Base-by-base conservation (phyloP, 371 early-diverging fungal species). In the Mortierella sp. region DNA sequence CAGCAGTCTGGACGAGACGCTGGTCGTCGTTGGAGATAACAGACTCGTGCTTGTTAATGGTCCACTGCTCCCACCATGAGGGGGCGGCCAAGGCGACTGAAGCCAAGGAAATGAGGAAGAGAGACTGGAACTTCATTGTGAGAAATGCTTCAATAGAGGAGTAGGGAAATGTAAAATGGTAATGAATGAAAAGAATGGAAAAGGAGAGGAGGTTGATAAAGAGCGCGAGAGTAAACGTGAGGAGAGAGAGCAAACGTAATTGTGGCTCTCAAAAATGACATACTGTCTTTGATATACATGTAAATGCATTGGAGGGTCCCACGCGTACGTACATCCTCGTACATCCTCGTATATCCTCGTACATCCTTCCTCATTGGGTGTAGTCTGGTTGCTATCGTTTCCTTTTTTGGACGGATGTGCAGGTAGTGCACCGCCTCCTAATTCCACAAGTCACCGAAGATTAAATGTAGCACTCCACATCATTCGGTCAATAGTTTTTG, bases 1-100 rank as follows among this genome's bases (percentile, higher is more conserved):
- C 88, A 15, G 70, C 64, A 7, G 74, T 72, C 63, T 86, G 84
- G 58, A 87, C 84, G 33, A 87, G 76, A 36, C 87, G 84, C 13
- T 33, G 41, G 72, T 67, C 73, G 15, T 69, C 72, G 36, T 58
- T 36, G 15, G 4, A 58, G 55, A 65, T 45, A 57, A 53, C 60
- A 3, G 72, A 64, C 65, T 69, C 40, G 63, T 64, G 69, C 67
- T 72, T 72, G 36, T 60, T 32, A 11, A 81, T 52, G 7, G 82
- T 65, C 72, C 72, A 76, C 57, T 81, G 82, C 64, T 81, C 72
- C 76, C 73, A 76, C 82, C 76, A 76, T n/a, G 76, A 68, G 36
- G 82, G 82, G 19, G 82, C 76, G n/a, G 82, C 82, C 63, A 81
- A 33, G 33, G 82, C 73, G n/a, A 55, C 59, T 19, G 76, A 72